Percentiles rank a stretch among this genome's conserved stretches.
Evolutionary conservation across 2,329 filamentous ascomycete species (phyloP).

Genomic region (Lasiodiplodia hormozganensis): DNA sequence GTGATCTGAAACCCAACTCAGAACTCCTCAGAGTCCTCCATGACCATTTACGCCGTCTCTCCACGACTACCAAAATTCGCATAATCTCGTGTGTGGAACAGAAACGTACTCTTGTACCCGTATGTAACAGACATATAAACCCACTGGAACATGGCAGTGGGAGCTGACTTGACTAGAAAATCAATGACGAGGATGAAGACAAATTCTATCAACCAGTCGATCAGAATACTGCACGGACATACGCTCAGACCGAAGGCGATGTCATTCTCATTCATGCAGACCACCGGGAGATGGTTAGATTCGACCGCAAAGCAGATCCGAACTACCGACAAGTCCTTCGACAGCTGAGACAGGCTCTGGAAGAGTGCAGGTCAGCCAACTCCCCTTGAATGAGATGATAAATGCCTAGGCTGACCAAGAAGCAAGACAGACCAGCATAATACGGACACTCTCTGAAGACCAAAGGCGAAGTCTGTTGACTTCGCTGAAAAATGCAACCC

Average conservation of each 20-base stretch:
- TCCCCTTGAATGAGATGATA: background rate
- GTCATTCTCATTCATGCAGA: background rate
- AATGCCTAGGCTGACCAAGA: background rate
- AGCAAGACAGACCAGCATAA: constrained; percentile 5
- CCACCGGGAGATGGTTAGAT: background rate
- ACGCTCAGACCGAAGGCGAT: background rate
- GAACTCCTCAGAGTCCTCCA: background rate
- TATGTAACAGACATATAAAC: background rate
- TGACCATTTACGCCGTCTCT: background rate
- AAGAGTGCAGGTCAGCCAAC: background rate
- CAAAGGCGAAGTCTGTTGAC: constrained; percentile 37
- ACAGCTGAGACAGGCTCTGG: background rate
- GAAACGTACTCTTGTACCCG: background rate
- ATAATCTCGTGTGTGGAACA: constrained; percentile 2
- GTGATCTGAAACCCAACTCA: constrained; percentile 8
- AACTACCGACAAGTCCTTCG: background rate
- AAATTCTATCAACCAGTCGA: background rate
- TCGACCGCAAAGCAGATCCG: background rate
- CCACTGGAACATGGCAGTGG: background rate
- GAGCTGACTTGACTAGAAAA: background rate
- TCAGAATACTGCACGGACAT: background rate
- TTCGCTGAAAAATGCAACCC: constrained; percentile 43
- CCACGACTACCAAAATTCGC: background rate
- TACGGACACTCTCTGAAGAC: constrained; percentile 1
- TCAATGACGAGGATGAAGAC: background rate